Evolutionary conservation across 2,329 filamentous ascomycete genomes (phyloP), one percentile per base, ranked within the genome.

Genomic region (Paraconiothyrium sp.): DNA sequence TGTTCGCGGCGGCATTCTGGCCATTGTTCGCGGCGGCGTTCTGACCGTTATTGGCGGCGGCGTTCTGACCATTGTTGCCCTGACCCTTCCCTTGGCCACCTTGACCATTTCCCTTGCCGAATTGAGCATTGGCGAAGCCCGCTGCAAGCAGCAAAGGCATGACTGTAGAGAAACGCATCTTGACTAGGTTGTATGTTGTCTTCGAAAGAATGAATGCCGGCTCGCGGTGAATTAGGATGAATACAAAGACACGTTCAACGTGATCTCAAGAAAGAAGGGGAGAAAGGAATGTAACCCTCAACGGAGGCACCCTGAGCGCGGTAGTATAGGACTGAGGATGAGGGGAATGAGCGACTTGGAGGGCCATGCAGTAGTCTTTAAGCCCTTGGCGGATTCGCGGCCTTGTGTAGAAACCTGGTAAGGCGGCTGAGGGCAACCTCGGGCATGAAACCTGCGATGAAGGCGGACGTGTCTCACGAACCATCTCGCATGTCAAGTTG

Each of bases 281-380:
- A 72, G 68, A 78, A 79, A 79, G 75, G 77, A 79, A 78, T 68
- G 76, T 78, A 78, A 79, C 73, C 76, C 74, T 75, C 74, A 68
- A 76, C 60, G 67, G 70, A 67, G 66, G 67, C 67, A 67, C 69
- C 71, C 69, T 61, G 55, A 69, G 57, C 67, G 67, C 65, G 64
- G 64, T 64, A 64, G 64, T 68, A 71, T 69, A 73, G 65, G 70
- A 74, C 67, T 69, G 74, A 73, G 66, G 73, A 74, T 75, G 69
- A 68, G 70, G 67, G 65, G 68, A 65, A 68, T 69, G 57, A 68
- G 72, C 66, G 68, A 63, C 61, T 67, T 72, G 68, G 65, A 67
- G 63, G 72, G 59, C 66, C 59, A 71, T 63, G 63, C 65, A 66
- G 68, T 64, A 61, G 54, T 61, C 68, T 74, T 74, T 75, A 77